These are phyloP conservation scores for Rheum nobile DNA, from an alignment of 148 eudicot genomes.

Conservation along the genomic window DNA sequence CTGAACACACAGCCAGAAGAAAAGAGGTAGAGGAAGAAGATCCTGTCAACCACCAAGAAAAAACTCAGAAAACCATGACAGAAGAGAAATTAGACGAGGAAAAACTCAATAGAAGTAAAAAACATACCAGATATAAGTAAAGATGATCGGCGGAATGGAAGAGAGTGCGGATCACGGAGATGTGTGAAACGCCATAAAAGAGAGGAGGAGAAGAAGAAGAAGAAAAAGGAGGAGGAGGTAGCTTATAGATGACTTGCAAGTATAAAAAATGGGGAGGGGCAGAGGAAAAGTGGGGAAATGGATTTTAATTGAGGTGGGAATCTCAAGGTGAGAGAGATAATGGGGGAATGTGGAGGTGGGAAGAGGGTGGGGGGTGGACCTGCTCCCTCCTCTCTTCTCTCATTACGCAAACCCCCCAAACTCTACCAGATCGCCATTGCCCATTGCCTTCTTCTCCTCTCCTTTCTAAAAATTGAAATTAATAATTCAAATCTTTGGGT, in stretches of 20 bases:
- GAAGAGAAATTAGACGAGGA: background rate
- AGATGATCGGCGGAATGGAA: background rate
- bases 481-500: too few relatives aligned
- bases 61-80: background rate
- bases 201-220: background rate
- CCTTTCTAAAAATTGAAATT: too few relatives aligned
- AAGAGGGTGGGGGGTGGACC: conserved; percentile 8
- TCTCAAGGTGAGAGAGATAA: background rate
- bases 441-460: background rate
- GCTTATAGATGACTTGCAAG: conserved; percentile 3
- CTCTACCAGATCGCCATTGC: background rate
- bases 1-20: background rate
- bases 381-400: background rate
- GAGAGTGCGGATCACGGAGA: background rate
- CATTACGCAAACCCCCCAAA: background rate
- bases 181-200: background rate
- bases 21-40: background rate
- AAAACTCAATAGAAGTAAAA: background rate
- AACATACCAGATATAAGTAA: background rate
- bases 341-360: conserved; percentile 2
- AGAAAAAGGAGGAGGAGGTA: background rate
- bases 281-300: conserved; percentile 8
- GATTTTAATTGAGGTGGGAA: conserved; percentile 8
- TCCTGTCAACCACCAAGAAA: background rate
- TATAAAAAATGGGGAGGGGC: background rate